Percentiles rank a stretch among this genome's conserved stretches.
phyloP scores from a whole-genome alignment of 257 asterid genomes.

The Solanum etuberosum region DNA sequence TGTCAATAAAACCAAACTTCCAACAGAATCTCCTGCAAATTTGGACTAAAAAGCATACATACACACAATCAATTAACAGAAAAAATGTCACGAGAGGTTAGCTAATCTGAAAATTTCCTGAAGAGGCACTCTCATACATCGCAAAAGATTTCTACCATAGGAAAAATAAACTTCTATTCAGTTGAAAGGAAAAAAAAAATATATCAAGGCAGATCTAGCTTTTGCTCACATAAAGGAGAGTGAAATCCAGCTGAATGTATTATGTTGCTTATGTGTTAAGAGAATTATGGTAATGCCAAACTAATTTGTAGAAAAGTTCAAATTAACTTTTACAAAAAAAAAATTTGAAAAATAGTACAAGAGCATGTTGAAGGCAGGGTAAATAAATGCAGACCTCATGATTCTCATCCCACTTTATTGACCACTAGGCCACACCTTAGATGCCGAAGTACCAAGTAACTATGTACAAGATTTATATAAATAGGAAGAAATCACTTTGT shows the following conservation, averaged over 20 bases:
- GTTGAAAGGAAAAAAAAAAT: background rate
- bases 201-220: background rate
- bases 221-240: background rate
- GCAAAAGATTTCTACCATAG: background rate
- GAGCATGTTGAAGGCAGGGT: background rate
- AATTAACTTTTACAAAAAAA: background rate
- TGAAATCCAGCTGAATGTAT: background rate
- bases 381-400: background rate
- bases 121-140: background rate
- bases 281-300: background rate
- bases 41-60: background rate
- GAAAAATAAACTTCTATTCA: background rate
- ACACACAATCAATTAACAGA: background rate
- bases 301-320: background rate
- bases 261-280: background rate
- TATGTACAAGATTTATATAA: background rate
- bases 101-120: background rate
- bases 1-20: background rate
- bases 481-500: background rate
- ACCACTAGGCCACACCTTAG: background rate
- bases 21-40: background rate
- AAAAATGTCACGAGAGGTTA: background rate
- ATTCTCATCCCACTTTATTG: background rate
- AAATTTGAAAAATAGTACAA: background rate
- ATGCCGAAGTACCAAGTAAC: background rate